A percentile compares a stretch with the other conserved stretches of the same genome.
phyloP scores from a whole-genome alignment of 2,329 filamentous ascomycete species.

The Polychaeton citri region DNA sequence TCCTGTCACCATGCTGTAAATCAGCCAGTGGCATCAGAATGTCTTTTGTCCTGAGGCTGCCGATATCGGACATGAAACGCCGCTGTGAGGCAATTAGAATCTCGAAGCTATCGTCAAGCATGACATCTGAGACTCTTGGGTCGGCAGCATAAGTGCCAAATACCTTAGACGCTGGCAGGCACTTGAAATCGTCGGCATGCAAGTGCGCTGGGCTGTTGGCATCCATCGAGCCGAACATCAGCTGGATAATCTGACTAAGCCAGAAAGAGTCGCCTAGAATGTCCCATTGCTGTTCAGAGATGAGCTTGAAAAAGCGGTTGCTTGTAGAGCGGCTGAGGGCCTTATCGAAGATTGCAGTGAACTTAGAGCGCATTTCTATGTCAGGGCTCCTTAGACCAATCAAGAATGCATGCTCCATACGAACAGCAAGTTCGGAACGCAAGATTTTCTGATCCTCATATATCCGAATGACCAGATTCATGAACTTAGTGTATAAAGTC shows the following conservation, averaged over 20 bases:
- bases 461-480: constrained; percentile 91
- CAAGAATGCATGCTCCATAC: constrained; percentile 95
- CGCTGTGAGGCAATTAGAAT: constrained; percentile 63
- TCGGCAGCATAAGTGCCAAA: constrained; percentile 66
- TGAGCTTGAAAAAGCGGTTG: constrained; percentile 75
- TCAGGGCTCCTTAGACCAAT: constrained; percentile 88
- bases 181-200: constrained; percentile 70
- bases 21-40: constrained; percentile 81
- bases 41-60: constrained; percentile 77
- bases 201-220: constrained; percentile 67
- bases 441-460: constrained; percentile 97
- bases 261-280: constrained; percentile 90
- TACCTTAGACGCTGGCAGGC: constrained; percentile 59
- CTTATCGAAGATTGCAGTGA: constrained; percentile 91
- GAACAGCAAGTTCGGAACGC: constrained; percentile 85
- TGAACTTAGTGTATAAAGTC: constrained; percentile 79
- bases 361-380: constrained; percentile 91
- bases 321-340: constrained; percentile 87
- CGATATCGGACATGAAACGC: constrained; percentile 71
- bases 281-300: constrained; percentile 93
- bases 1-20: constrained; percentile 76
- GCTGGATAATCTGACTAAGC: constrained; percentile 86
- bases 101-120: constrained; percentile 74
- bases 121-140: constrained; percentile 45
- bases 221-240: constrained; percentile 83